Base-by-base conservation (phyloP, 768 basidiomycete genomes). In the Termitomyces bulborhizus region DNA sequence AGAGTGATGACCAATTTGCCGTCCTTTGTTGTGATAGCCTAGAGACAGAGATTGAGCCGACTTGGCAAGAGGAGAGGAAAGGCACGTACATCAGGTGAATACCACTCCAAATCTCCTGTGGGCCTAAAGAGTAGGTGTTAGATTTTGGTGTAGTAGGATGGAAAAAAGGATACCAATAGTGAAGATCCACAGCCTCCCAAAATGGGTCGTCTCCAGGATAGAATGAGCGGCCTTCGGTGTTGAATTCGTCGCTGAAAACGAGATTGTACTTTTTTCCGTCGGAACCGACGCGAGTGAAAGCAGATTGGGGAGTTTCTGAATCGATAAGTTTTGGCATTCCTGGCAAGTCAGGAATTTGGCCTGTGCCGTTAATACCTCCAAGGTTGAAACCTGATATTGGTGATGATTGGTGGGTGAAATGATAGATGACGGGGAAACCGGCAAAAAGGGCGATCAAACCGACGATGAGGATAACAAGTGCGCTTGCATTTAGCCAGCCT, bases 1-100 rank as follows among this genome's bases (percentile, higher is more conserved):
- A 95, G 78, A 11, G 90, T 92, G 57, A 98, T 85, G 8, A 89
- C 85, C 12, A 98, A 76, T 57, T 85, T 84, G 5, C 94, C 94
- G 55, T 82, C 73, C 59, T 79, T 51, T 0, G 94, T 98, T 2
- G 86, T 91, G 40, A 90, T 77, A 18, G 82, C 78, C 77, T 83
- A 60, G 16, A 54, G 56, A 52, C 57, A 7, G 1, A n/a, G 45
- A 49, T 60, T 34, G 56, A 29, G 42, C 18, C 51, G 29, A 42
- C 29, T 16, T 51, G 32, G 9, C 32, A 18, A 8, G 15, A 56
- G 26, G n/a, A 37, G 41, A 29, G 18, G 16, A 41, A 24, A 37
- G 3, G 15, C 11, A 57, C 79, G 60, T 61, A 86, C 84, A 70
- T 71, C 69, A 27, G 88, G 89, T 60, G 83, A 80, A 69, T 93